A percentile compares a stretch with the other conserved stretches of the same genome.
Conservation (phyloP, 2,329 filamentous ascomycete genomes). For the Aspergillus sp. region DNA sequence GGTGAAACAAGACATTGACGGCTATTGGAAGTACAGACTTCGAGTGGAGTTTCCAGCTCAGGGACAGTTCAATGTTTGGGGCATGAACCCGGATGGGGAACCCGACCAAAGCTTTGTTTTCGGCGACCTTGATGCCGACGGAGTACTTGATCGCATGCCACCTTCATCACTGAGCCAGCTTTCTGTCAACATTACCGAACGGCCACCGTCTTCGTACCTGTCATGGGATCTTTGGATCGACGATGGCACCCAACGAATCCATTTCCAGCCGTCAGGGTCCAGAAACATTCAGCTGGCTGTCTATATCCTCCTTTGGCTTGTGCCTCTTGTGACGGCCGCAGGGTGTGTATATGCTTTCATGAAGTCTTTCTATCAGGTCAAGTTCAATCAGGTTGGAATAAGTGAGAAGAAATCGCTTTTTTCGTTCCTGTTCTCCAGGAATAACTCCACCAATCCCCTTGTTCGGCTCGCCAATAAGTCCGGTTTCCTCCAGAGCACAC, state of each 20-base stretch:
- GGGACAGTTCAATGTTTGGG: constrained; percentile 69
- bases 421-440: constrained; percentile 41
- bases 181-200: constrained; percentile 63
- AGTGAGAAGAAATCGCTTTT: constrained; percentile 53
- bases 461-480: constrained; percentile 42
- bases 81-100: constrained; percentile 65
- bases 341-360: constrained; percentile 61
- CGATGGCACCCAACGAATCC: constrained; percentile 59
- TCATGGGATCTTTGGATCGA: constrained; percentile 61
- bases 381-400: constrained; percentile 64
- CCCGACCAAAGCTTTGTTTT: constrained; percentile 64
- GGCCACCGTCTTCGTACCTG: constrained; percentile 59
- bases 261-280: constrained; percentile 59
- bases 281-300: constrained; percentile 59
- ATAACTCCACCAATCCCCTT: constrained; percentile 40
- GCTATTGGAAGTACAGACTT: constrained; percentile 63
- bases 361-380: constrained; percentile 66
- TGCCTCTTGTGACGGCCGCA: constrained; percentile 58
- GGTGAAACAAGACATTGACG: constrained; percentile 56
- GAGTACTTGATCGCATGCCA: constrained; percentile 64
- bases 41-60: constrained; percentile 67
- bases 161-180: constrained; percentile 61
- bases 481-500: constrained; percentile 42
- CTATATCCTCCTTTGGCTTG: constrained; percentile 57
- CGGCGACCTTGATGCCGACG: constrained; percentile 66